Evolutionary conservation across 805 yeast species (phyloP).

Genomic region (Pichia eremophila): DNA sequence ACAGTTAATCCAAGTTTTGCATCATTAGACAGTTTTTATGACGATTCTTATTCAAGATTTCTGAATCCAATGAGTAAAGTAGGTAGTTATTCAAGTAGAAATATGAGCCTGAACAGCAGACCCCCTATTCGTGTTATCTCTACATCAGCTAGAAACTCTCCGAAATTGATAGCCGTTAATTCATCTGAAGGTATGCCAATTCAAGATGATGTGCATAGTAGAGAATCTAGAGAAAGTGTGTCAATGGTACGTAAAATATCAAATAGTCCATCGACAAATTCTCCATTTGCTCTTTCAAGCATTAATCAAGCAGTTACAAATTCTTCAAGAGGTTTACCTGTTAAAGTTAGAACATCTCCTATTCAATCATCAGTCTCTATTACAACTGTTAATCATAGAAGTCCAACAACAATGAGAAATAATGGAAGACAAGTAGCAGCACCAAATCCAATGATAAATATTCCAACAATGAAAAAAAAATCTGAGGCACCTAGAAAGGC

Average conservation of each 20-base stretch:
- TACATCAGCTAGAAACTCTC: not conserved
- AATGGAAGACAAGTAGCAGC: not conserved
- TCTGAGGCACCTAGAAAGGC: not conserved
- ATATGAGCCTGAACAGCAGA: not conserved
- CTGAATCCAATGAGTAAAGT: not conserved
- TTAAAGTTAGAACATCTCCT: not conserved
- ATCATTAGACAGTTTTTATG: constrained; percentile 60
- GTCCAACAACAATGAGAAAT: not conserved
- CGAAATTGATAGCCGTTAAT: not conserved
- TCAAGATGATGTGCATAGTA: not conserved
- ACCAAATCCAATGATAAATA: constrained; percentile 1
- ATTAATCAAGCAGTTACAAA: not conserved
- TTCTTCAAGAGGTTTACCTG: constrained; percentile 1
- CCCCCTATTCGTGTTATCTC: not conserved
- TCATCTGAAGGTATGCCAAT: not conserved
- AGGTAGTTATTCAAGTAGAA: constrained; percentile 2
- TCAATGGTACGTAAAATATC: not conserved
- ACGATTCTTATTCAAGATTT: constrained; percentile 14
- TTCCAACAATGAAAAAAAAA: not conserved
- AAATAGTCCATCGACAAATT: not conserved
- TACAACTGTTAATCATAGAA: not conserved
- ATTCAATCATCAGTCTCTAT: not conserved
- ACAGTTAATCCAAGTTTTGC: constrained; percentile 62
- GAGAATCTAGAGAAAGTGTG: not conserved
- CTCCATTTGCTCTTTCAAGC: not conserved